phyloP scores from a whole-genome alignment of 306 rosid species.

The Malus sylvestris region DNA sequence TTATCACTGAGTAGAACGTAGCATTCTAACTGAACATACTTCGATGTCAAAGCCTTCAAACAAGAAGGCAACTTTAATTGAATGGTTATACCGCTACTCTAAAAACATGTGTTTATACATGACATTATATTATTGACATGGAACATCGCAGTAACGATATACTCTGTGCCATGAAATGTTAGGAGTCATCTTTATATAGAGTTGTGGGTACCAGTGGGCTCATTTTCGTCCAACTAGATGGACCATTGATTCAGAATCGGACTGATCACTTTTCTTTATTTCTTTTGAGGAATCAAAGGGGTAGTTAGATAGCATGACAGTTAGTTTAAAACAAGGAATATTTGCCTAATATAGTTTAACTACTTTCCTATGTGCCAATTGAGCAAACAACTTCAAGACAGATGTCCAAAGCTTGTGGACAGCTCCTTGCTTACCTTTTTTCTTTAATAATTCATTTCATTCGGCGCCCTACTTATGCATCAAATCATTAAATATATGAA shows the following conservation, averaged over 20 bases:
- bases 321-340: not conserved
- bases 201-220: no score
- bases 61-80: not conserved
- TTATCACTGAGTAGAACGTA: no score
- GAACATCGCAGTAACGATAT: fast-evolving
- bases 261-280: not conserved
- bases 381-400: not conserved
- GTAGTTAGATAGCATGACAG: not conserved
- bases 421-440: not conserved
- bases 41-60: not conserved
- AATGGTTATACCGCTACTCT: no score
- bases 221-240: not conserved
- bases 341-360: not conserved
- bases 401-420: not conserved
- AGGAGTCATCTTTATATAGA: no score
- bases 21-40: no score
- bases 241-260: not conserved
- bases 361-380: not conserved
- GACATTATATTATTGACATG: no score
- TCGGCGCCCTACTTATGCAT: not conserved
- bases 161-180: no score
- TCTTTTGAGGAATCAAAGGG: not conserved
- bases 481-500: not conserved
- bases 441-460: not conserved
- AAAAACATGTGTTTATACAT: no score